phyloP scores from a whole-genome alignment of 202 grass and related monocot species.

The Dendrocalamus latiflorus region DNA sequence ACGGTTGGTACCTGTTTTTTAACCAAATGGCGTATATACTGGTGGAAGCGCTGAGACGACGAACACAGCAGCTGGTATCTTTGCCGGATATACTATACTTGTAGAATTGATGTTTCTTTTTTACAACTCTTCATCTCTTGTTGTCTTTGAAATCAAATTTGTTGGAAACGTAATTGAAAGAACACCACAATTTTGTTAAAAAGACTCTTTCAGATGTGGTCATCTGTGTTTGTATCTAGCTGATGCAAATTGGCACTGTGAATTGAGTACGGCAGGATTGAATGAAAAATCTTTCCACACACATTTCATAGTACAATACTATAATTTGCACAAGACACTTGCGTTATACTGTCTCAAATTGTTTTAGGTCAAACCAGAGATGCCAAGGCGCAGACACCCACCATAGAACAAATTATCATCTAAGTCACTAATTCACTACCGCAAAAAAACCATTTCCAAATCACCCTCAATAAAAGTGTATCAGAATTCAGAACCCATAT shows the following conservation, averaged over 20 bases:
- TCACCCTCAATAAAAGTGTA: neutral
- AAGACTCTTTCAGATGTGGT: neutral
- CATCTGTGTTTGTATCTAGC: neutral
- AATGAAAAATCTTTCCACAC: neutral
- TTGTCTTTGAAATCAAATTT: neutral
- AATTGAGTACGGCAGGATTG: neutral
- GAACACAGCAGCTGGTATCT: neutral
- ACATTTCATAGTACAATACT: neutral
- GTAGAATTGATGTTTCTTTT: neutral
- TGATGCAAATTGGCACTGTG: neutral
- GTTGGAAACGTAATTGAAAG: neutral
- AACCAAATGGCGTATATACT: too few relatives aligned
- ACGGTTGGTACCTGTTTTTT: too few relatives aligned
- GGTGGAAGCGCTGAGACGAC: neutral
- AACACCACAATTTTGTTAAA: neutral
- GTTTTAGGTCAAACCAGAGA: neutral
- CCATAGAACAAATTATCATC: neutral
- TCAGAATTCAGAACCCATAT: neutral
- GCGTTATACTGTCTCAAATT: neutral
- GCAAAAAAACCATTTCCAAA: neutral
- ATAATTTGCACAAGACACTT: neutral
- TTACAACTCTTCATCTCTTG: neutral
- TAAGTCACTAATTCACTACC: neutral
- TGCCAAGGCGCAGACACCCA: neutral
- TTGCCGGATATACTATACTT: neutral